Conservation (phyloP, 768 basidiomycete genomes). For the Amanita rubescens region DNA sequence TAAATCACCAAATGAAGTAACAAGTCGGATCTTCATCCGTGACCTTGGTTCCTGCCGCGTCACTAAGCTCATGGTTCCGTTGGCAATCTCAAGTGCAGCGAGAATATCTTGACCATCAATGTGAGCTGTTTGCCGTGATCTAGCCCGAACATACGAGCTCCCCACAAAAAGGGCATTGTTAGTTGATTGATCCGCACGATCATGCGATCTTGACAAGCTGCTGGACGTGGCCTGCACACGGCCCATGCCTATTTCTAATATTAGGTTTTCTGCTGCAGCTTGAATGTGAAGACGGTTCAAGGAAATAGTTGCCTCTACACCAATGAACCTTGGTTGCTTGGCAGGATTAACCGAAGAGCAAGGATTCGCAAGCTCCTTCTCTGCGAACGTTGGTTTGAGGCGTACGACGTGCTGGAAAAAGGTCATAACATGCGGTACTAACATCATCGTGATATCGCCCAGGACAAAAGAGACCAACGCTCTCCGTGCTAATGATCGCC, state of each 20-base stretch:
- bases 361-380: background rate
- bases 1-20: slow-evolving; percentile 37
- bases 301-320: slow-evolving; percentile 31
- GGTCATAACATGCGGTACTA: slow-evolving; percentile 52
- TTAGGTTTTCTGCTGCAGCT: slow-evolving; percentile 64
- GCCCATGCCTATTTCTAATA: slow-evolving; percentile 50
- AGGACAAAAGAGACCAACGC: slow-evolving; percentile 29
- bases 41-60: slow-evolving; percentile 38
- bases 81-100: slow-evolving; percentile 47
- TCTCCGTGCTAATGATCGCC: slow-evolving; percentile 22
- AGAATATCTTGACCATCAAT: slow-evolving; percentile 46
- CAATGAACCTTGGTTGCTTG: slow-evolving; percentile 14
- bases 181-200: slow-evolving; percentile 31
- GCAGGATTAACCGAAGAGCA: slow-evolving; percentile 5
- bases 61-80: slow-evolving; percentile 39
- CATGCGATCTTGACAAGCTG: slow-evolving; percentile 21
- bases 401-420: slow-evolving; percentile 53
- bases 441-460: slow-evolving; percentile 32
- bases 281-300: slow-evolving; percentile 43
- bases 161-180: slow-evolving; percentile 43
- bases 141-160: slow-evolving; percentile 51
- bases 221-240: slow-evolving; percentile 30
- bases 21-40: slow-evolving; percentile 32
- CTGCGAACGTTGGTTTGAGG: slow-evolving; percentile 27
- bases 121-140: slow-evolving; percentile 36